These are phyloP conservation scores for Lepidopterella palustris DNA, from an alignment of 495 filamentous ascomycete genomes.

Conservation along the genomic window DNA sequence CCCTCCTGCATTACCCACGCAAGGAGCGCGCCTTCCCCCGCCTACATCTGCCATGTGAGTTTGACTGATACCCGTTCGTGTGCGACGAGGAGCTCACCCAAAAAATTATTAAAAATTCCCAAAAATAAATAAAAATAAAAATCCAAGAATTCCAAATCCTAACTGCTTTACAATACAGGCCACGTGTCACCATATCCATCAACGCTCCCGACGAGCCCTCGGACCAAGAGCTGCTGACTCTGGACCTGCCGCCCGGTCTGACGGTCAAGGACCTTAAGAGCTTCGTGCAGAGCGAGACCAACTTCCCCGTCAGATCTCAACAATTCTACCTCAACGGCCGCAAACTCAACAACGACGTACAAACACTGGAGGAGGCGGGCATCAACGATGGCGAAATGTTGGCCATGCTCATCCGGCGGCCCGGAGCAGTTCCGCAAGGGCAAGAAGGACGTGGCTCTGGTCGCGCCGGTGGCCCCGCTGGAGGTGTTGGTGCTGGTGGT, in stretches of 20 bases:
- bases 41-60: slow-evolving; percentile 23
- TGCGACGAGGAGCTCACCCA: slow-evolving; percentile 18
- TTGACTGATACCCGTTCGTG: slow-evolving; percentile 20
- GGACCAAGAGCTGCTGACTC: slow-evolving; percentile 72
- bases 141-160: too few species aligned
- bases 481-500: neutral
- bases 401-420: slow-evolving; percentile 59
- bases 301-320: slow-evolving; percentile 51
- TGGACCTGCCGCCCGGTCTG: slow-evolving; percentile 78
- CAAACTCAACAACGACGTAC: slow-evolving; percentile 65
- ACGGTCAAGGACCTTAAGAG: slow-evolving; percentile 81
- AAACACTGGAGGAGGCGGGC: slow-evolving; percentile 73
- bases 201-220: slow-evolving; percentile 57
- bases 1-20: slow-evolving; percentile 27
- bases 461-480: neutral
- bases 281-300: slow-evolving; percentile 63
- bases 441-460: slow-evolving; percentile 31
- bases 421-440: slow-evolving; percentile 21
- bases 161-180: slow-evolving; percentile 35
- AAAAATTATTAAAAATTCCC: too few species aligned
- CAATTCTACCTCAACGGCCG: slow-evolving; percentile 86
- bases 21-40: slow-evolving; percentile 19
- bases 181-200: slow-evolving; percentile 81
- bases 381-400: slow-evolving; percentile 91
- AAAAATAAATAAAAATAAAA: too few species aligned